phyloP scores from a whole-genome alignment of 495 filamentous ascomycete species.

The Oleoguttula mirabilis region DNA sequence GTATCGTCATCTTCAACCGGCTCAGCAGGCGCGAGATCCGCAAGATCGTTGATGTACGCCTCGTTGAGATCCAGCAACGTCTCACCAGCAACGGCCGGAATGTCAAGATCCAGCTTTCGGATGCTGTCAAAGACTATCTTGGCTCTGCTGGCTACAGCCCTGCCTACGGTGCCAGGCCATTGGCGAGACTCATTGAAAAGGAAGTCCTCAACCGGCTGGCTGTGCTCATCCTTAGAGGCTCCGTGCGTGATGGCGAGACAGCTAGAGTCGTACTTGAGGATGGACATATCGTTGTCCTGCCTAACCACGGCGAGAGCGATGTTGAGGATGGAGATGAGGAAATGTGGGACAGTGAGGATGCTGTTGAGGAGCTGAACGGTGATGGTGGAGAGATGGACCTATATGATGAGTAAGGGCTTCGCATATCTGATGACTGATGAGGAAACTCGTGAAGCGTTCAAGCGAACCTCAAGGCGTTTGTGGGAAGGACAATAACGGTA shows the following conservation, averaged over 20 bases:
- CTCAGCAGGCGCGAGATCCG: conserved; percentile 80
- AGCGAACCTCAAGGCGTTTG: no score
- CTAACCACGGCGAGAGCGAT: conserved; percentile 68
- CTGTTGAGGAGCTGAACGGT: conserved; percentile 48
- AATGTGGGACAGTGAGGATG: conserved; percentile 55
- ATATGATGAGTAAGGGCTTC: conserved; percentile 20
- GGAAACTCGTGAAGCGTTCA: no score
- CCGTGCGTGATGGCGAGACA: conserved; percentile 70
- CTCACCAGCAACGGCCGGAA: conserved; percentile 69
- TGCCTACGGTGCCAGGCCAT: conserved; percentile 81
- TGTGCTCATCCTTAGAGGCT: conserved; percentile 74
- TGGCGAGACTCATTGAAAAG: conserved; percentile 82
- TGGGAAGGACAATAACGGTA: no score
- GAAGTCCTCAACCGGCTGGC: conserved; percentile 90
- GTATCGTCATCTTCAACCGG: conserved; percentile 95
- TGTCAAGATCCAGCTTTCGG: conserved; percentile 60
- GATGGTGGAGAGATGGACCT: conserved; percentile 21
- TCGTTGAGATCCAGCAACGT: conserved; percentile 81
- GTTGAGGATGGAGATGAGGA: conserved; percentile 30
- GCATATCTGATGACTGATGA: no score
- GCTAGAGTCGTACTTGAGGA: conserved; percentile 67
- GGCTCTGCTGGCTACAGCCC: conserved; percentile 83
- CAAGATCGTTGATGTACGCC: conserved; percentile 85
- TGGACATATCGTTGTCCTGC: conserved; percentile 62
- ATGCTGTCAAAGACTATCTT: conserved; percentile 80